phyloP scores from a whole-genome alignment of 345 rosid species.

The rapeseed (Brassica napus) region DNA sequence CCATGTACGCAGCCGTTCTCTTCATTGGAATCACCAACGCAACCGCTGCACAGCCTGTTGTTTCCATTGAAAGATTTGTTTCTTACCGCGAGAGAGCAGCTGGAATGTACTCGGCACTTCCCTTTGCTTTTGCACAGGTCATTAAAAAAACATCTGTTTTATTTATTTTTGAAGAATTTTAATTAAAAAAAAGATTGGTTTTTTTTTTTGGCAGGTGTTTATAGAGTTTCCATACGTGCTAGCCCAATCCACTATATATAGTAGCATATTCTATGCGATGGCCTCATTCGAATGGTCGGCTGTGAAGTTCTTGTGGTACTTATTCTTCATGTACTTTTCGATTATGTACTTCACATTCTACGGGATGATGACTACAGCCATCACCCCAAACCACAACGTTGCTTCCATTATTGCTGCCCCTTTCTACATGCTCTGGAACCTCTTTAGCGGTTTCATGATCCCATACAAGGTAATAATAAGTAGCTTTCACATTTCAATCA shows the following conservation, averaged over 20 bases:
- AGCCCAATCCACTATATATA: conserved; percentile 70
- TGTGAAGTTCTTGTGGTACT: conserved; percentile 84
- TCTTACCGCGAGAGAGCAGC: conserved; percentile 96
- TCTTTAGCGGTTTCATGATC: conserved; percentile 97
- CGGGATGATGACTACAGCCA: conserved; percentile 97
- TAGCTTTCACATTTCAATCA: background rate
- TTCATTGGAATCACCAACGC: conserved; percentile 92
- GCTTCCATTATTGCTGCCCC: conserved; percentile 93
- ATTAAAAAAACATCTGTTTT: background rate
- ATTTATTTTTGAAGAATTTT: too few relatives aligned
- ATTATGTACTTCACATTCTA: conserved; percentile 89
- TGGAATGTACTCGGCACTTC: conserved; percentile 90
- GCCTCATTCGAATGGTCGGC: conserved; percentile 86
- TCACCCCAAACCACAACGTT: conserved; percentile 95
- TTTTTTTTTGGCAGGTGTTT: conserved; percentile 60
- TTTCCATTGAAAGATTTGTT: conserved; percentile 89
- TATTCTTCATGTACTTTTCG: conserved; percentile 89
- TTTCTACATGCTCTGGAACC: conserved; percentile 98
- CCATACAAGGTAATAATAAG: conserved; percentile 69
- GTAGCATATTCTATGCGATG: conserved; percentile 84
- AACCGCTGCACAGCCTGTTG: conserved; percentile 96
- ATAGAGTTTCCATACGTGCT: conserved; percentile 95
- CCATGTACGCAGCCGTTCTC: conserved; percentile 85
- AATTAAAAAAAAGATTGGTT: background rate
- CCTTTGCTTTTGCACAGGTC: conserved; percentile 97